Base-by-base conservation (phyloP, 2,329 filamentous ascomycete genomes). In the Claviceps humidiphila region DNA sequence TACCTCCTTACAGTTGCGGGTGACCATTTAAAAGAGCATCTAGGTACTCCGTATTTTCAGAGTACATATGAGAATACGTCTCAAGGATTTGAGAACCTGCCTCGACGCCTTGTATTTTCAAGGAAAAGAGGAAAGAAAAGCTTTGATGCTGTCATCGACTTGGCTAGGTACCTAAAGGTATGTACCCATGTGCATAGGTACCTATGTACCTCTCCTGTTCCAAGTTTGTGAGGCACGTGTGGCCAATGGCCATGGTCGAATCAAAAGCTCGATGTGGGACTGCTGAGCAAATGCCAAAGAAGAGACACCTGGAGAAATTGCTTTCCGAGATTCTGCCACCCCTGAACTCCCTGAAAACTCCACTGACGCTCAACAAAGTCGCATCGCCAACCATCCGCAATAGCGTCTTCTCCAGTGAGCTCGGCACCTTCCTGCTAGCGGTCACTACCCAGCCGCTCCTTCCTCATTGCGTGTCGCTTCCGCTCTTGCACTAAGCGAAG, bases 281-380 rank as follows among this genome's bases (percentile, higher is more conserved):
- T 20, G 17, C 11, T 13, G n/a, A 14, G n/a, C 40, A 22, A 22
- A 22, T 22, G 20, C 20, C 20, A 22, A 22, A 30, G 17, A n/a
- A 22, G 16, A 30, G 17, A n/a, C n/a, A 30, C 46, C 34, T 38
- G 34, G 34, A 39, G 26, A 4, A 30, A 2, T 41, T 5, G 9
- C 24, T 13, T 13, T 22, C 56, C 56, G 56, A 57, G 47, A 54
- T 54, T 57, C 50, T 52, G 46, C 56, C 56, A 55, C 51, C 49
- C 26, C 40, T n/a, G 43, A 54, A 52, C 44, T 40, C 49, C 43
- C 45, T 40, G 39, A 49, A 55, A 53, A 51, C 53, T 56, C 53
- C 55, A 54, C 54, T 53, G 26, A 17, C 51, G 50, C 51, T 52
- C 49, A 42, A 49, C 52, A 17, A 48, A 43, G 16, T 37, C 40